Percentiles rank a stretch among this genome's conserved stretches.
These are phyloP conservation scores for Chlorella sp. DNA, from an alignment of 139 green algal species.

Conservation along the genomic window DNA sequence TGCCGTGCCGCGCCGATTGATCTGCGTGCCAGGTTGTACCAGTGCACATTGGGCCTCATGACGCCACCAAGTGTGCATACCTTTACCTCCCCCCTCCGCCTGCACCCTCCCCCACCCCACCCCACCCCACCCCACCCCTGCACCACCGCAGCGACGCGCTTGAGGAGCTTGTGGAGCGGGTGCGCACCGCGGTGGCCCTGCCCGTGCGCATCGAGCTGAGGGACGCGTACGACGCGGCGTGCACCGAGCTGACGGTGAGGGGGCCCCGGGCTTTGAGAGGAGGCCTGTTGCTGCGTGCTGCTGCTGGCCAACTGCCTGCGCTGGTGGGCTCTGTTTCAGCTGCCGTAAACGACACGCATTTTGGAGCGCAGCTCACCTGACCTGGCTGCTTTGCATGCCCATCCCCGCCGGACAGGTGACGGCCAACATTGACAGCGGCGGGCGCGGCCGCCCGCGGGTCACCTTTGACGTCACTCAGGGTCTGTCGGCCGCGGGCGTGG, in stretches of 20 bases:
- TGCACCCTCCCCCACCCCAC: background rate
- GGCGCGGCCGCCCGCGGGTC: constrained; percentile 69
- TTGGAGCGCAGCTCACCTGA: too few relatives aligned
- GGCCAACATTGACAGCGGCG: constrained; percentile 57
- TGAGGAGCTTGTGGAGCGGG: constrained; percentile 43
- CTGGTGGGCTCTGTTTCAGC: too few relatives aligned
- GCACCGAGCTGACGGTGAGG: constrained; percentile 61
- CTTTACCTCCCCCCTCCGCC: background rate
- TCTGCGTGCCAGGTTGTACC: too few relatives aligned
- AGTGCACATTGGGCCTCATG: too few relatives aligned
- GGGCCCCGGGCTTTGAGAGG: too few relatives aligned
- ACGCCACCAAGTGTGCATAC: background rate
- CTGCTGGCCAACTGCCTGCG: too few relatives aligned
- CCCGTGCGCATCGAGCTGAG: constrained; percentile 61
- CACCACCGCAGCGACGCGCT: constrained; percentile 41
- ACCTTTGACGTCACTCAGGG: constrained; percentile 76
- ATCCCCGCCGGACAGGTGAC: constrained; percentile 28
- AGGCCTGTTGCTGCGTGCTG: too few relatives aligned
- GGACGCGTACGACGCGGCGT: constrained; percentile 43
- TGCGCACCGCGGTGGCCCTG: constrained; percentile 49
- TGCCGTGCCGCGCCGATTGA: too few relatives aligned
- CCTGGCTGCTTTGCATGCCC: too few relatives aligned
- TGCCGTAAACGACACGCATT: too few relatives aligned
- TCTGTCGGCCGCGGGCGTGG: constrained; percentile 48
- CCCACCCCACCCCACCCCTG: background rate